Percentiles rank a stretch among this genome's conserved stretches.
phyloP scores from a whole-genome alignment of 352 stramenopile species.

The Blastocystis sp. region DNA sequence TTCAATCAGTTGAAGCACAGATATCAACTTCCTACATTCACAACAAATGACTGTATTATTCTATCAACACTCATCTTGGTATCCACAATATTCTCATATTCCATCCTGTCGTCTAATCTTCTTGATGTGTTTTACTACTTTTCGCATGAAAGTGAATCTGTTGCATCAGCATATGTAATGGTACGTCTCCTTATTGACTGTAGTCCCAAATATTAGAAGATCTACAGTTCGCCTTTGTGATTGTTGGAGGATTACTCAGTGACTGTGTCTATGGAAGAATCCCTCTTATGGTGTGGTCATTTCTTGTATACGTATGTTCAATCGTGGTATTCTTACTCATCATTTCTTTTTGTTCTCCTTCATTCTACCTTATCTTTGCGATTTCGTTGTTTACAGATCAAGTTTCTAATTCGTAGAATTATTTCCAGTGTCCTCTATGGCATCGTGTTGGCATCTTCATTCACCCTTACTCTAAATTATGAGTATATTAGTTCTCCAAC shows the following conservation, averaged over 20 bases:
- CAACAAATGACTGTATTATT: background rate
- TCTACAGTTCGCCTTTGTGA: constrained; percentile 14
- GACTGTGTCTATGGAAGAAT: constrained; percentile 40
- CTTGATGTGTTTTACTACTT: constrained; percentile 32
- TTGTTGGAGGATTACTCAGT: constrained; percentile 2
- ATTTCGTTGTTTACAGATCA: background rate
- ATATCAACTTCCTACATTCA: background rate
- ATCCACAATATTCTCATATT: background rate
- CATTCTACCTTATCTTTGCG: constrained; percentile 17
- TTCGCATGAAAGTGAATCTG: background rate
- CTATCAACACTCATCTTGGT: background rate
- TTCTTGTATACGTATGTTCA: background rate
- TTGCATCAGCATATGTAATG: constrained; percentile 25
- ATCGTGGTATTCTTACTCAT: background rate
- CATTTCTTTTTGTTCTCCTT: background rate
- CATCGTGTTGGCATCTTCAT: background rate
- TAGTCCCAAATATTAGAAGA: constrained; percentile 47
- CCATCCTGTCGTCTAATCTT: background rate
- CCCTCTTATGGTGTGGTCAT: constrained; percentile 13
- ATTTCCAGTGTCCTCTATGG: background rate
- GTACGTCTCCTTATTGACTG: background rate
- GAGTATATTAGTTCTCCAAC: background rate
- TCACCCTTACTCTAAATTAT: constrained; percentile 25
- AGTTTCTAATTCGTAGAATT: background rate
- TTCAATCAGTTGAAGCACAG: background rate